Evolutionary conservation across 2,329 filamentous ascomycete genomes (phyloP).

Genomic region (Fusarium algeriense): DNA sequence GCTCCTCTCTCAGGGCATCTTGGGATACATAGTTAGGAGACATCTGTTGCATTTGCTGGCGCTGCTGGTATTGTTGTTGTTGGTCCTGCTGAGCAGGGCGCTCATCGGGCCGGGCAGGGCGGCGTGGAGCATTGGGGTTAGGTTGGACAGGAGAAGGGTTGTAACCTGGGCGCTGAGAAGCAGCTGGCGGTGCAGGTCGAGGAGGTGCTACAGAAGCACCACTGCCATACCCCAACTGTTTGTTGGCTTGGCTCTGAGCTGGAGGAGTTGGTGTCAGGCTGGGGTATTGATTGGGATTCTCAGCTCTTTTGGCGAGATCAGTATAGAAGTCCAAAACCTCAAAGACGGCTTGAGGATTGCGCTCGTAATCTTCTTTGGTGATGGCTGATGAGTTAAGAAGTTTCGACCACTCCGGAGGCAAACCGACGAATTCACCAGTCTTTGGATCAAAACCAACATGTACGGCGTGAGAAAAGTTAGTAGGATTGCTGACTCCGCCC

Average conservation of each 20-base stretch:
- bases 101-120: slow-evolving; percentile 58
- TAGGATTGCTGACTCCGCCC: slow-evolving; percentile 98
- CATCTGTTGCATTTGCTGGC: slow-evolving; percentile 69
- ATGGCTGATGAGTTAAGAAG: slow-evolving; percentile 95
- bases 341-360: slow-evolving; percentile 88
- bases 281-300: slow-evolving; percentile 77
- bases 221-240: slow-evolving; percentile 71
- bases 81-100: slow-evolving; percentile 51
- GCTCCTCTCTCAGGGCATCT: slow-evolving; percentile 65
- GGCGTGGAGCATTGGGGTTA: slow-evolving; percentile 55
- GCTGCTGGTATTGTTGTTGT: slow-evolving; percentile 68
- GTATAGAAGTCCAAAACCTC: slow-evolving; percentile 89
- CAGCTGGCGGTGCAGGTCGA: slow-evolving; percentile 67
- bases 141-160: slow-evolving; percentile 54
- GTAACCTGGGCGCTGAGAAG: slow-evolving; percentile 60
- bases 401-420: slow-evolving; percentile 97
- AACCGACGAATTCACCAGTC: slow-evolving; percentile 92
- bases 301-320: slow-evolving; percentile 80
- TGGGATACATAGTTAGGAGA: slow-evolving; percentile 66
- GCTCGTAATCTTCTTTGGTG: slow-evolving; percentile 98
- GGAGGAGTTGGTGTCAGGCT: slow-evolving; percentile 77
- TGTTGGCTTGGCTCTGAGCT: slow-evolving; percentile 66
- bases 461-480: slow-evolving; percentile 96
- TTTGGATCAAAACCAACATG: slow-evolving; percentile 98
- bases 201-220: slow-evolving; percentile 75